Evolutionary conservation across 2,329 filamentous ascomycete species (phyloP).

Genomic region (Chalara sp.): DNA sequence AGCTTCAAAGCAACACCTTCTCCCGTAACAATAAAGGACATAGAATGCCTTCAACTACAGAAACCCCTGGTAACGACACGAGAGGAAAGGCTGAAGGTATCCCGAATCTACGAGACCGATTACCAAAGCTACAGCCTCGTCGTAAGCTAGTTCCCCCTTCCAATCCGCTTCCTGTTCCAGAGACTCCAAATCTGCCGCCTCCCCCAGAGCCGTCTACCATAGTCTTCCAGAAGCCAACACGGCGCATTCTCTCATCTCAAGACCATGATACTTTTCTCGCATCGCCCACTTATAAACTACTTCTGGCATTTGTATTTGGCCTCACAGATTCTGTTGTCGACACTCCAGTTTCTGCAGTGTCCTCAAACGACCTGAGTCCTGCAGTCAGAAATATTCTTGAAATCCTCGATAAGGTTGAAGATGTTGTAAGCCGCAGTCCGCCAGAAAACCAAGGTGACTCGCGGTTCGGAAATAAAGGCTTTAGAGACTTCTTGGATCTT

Average conservation of each 20-base stretch:
- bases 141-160: constrained; percentile 43
- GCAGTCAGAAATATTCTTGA: constrained; percentile 56
- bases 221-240: constrained; percentile 59
- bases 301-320: constrained; percentile 79
- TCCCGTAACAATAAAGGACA: constrained; percentile 3
- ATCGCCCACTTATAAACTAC: constrained; percentile 68
- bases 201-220: constrained; percentile 56
- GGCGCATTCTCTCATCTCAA: constrained; percentile 72
- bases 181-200: constrained; percentile 66
- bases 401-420: constrained; percentile 64
- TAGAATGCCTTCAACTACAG: constrained; percentile 22
- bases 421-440: constrained; percentile 61
- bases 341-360: constrained; percentile 57
- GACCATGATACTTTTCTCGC: constrained; percentile 79
- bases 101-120: constrained; percentile 46
- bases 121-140: constrained; percentile 64
- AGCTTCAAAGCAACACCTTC: not conserved
- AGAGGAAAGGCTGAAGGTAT: constrained; percentile 20
- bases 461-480: constrained; percentile 90
- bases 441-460: constrained; percentile 82
- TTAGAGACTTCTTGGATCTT: constrained; percentile 73
- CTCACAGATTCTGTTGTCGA: constrained; percentile 77
- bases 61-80: constrained; percentile 1
- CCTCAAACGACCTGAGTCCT: constrained; percentile 48
- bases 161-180: constrained; percentile 59